These are phyloP conservation scores for Zostera marina DNA, from an alignment of 116 monocot species.

Conservation along the genomic window DNA sequence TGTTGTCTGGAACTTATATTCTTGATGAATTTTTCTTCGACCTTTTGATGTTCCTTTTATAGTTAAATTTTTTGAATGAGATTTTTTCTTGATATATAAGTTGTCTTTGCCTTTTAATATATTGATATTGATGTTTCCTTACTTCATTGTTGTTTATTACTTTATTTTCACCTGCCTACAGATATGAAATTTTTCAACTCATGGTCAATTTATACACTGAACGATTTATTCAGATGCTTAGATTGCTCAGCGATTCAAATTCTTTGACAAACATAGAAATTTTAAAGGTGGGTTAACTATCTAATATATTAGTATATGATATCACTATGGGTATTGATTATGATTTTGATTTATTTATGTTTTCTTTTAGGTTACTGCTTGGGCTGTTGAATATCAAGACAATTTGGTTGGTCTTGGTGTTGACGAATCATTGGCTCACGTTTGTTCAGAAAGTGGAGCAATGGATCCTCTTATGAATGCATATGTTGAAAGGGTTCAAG, in stretches of 20 bases:
- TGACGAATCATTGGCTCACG: constrained; percentile 97
- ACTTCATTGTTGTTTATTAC: no score
- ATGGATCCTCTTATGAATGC: constrained; percentile 99
- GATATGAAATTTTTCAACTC: constrained; percentile 98
- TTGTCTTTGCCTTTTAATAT: no score
- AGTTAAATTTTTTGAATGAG: no score
- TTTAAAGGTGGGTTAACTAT: constrained; percentile 70
- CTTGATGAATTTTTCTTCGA: no score
- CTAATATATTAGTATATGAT: no score
- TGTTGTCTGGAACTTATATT: no score
- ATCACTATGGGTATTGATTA: not conserved
- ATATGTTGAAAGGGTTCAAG: constrained; percentile 95
- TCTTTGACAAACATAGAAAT: constrained; percentile 87
- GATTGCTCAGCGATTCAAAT: constrained; percentile 81
- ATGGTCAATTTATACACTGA: constrained; percentile 99
- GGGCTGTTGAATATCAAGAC: constrained; percentile 97
- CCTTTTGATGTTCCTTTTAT: no score
- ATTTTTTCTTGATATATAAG: no score
- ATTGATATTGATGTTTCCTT: no score
- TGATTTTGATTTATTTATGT: not conserved
- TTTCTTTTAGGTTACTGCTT: constrained; percentile 67
- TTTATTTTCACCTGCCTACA: constrained; percentile 6
- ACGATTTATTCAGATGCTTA: constrained; percentile 97
- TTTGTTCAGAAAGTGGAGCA: constrained; percentile 99
- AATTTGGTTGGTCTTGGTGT: constrained; percentile 88